Conservation (phyloP, 2,329 filamentous ascomycete genomes). For the Alternaria triticina region DNA sequence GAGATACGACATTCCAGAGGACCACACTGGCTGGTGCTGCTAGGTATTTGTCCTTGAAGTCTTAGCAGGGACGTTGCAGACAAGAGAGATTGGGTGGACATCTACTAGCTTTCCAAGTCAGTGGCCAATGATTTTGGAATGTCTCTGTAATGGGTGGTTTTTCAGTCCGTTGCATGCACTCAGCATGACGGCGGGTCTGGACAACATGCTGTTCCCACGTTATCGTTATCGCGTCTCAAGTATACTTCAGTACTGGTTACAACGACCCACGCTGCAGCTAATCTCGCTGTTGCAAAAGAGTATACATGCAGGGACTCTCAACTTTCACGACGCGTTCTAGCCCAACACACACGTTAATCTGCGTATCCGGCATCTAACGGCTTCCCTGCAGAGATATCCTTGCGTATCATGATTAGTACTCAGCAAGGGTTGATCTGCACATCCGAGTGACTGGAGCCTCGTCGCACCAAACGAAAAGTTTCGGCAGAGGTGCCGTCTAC, state of each 20-base stretch:
- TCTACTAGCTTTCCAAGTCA: background rate
- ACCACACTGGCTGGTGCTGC: background rate
- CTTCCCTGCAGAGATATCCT: background rate
- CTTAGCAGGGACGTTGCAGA: background rate
- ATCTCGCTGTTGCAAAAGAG: background rate
- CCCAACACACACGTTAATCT: conserved; percentile 13
- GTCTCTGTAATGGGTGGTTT: background rate
- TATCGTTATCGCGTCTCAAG: background rate
- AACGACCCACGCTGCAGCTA: background rate
- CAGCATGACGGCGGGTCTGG: background rate
- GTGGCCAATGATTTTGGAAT: background rate
- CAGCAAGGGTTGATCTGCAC: background rate
- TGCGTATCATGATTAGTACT: background rate
- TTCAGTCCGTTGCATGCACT: background rate
- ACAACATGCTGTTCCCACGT: background rate
- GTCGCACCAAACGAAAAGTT: background rate
- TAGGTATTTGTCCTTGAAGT: background rate
- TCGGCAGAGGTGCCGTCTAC: background rate
- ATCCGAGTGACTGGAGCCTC: background rate
- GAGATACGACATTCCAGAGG: conserved; percentile 6
- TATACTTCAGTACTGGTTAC: background rate
- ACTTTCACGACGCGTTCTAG: background rate
- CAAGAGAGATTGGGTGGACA: background rate
- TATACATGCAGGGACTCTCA: background rate
- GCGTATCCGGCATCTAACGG: background rate